A percentile compares a stretch with the other conserved stretches of the same genome.
These are phyloP conservation scores for Helicostylum pulchrum DNA, from an alignment of 192 early-diverging fungal genomes.

Conservation along the genomic window DNA sequence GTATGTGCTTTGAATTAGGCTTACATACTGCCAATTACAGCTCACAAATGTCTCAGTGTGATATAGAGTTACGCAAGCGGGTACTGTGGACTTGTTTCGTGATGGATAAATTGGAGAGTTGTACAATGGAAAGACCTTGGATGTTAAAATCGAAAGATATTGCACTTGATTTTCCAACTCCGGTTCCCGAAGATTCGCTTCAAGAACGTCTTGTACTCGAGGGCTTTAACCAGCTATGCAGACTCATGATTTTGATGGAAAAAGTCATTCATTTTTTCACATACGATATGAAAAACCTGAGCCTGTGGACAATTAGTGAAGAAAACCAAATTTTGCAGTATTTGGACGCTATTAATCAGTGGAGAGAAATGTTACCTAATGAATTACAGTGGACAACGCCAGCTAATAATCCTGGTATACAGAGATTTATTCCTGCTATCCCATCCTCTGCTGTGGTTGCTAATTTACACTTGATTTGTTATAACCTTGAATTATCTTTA, in stretches of 20 bases:
- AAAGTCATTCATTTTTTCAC: slow-evolving; percentile 21
- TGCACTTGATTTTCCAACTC: slow-evolving; percentile 20
- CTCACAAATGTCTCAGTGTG: slow-evolving; percentile 34
- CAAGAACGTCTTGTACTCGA: slow-evolving; percentile 28
- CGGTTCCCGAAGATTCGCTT: slow-evolving; percentile 27
- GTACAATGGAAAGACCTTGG: slow-evolving; percentile 27
- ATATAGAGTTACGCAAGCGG: slow-evolving; percentile 34
- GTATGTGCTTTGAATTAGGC: slow-evolving; percentile 34
- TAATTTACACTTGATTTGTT: slow-evolving; percentile 31
- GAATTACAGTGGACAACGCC: slow-evolving; percentile 21
- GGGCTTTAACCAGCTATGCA: slow-evolving; percentile 26
- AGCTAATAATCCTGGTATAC: background rate
- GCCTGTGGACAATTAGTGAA: slow-evolving; percentile 18
- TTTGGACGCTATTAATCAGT: slow-evolving; percentile 21
- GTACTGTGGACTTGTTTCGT: slow-evolving; percentile 39
- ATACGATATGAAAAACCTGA: slow-evolving; percentile 2
- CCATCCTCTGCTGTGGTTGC: slow-evolving; percentile 22
- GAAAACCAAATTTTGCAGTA: slow-evolving; percentile 23
- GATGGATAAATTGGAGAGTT: slow-evolving; percentile 35
- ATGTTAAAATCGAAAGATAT: slow-evolving; percentile 27
- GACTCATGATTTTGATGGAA: slow-evolving; percentile 33
- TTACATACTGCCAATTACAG: slow-evolving; percentile 30
- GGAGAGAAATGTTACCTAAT: slow-evolving; percentile 19
- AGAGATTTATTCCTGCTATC: slow-evolving; percentile 3
- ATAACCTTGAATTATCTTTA: slow-evolving; percentile 29